Evolutionary conservation across 306 rosid genomes (phyloP).

Genomic region (Acacia melanoxylon): DNA sequence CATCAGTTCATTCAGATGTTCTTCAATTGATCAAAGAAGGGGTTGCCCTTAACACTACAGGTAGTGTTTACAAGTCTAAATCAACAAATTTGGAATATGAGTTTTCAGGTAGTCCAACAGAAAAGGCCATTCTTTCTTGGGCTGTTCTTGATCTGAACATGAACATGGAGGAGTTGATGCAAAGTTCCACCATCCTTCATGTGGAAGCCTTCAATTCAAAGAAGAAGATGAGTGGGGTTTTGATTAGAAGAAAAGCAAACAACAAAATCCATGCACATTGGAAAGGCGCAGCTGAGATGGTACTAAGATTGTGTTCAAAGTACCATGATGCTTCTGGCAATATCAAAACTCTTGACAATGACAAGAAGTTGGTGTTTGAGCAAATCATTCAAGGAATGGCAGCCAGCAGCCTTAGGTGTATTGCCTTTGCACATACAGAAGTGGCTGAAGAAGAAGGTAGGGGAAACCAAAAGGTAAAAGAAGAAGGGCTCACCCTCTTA

Average conservation of each 20-base stretch:
- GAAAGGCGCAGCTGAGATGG: conserved; percentile 52
- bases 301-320: conserved; percentile 24
- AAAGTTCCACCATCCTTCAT: conserved; percentile 15
- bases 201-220: conserved; percentile 50
- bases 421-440: conserved; percentile 30
- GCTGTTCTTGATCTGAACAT: conserved; percentile 38
- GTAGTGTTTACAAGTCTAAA: conserved; percentile 33
- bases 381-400: conserved; percentile 39
- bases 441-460: background rate
- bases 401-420: conserved; percentile 26
- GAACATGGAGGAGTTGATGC: conserved; percentile 30
- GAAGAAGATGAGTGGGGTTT: conserved; percentile 41
- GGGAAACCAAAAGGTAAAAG: background rate
- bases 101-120: conserved; percentile 49
- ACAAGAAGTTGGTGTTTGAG: background rate
- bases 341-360: background rate
- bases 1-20: background rate
- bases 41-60: conserved; percentile 47
- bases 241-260: conserved; percentile 28
- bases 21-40: background rate
- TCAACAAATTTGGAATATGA: conserved; percentile 23
- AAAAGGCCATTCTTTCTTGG: conserved; percentile 57
- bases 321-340: conserved; percentile 31
- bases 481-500: conserved; percentile 20
- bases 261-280: conserved; percentile 37